Percentiles rank a stretch among this genome's conserved stretches.
phyloP scores from a whole-genome alignment of 345 rosid genomes.

The Lepidium africanum region DNA sequence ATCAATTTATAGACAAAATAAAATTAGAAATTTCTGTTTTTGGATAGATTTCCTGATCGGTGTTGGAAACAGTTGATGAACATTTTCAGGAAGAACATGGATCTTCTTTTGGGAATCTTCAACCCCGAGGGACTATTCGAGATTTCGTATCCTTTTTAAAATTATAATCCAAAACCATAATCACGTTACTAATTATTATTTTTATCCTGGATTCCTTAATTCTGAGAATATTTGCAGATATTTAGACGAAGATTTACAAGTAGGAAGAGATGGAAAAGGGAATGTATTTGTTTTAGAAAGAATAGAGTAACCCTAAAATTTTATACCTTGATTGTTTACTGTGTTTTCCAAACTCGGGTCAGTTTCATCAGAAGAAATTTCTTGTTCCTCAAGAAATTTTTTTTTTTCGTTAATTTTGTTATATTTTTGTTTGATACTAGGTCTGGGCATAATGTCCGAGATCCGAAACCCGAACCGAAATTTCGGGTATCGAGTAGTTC shows the following conservation, averaged over 20 bases:
- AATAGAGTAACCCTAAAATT: slow-evolving; percentile 30
- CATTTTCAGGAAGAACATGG: slow-evolving; percentile 57
- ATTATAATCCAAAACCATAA: background rate
- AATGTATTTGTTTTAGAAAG: slow-evolving; percentile 69
- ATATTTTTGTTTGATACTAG: no score
- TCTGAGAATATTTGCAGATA: slow-evolving; percentile 35
- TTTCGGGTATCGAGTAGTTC: no score
- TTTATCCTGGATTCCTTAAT: slow-evolving; percentile 29
- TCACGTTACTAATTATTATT: background rate
- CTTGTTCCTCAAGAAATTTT: slow-evolving; percentile 13
- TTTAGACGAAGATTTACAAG: slow-evolving; percentile 62
- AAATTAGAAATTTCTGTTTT: background rate
- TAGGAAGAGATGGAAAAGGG: slow-evolving; percentile 80
- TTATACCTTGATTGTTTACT: background rate
- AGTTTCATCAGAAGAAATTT: background rate
- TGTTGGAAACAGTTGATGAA: slow-evolving; percentile 60
- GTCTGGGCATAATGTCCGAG: no score
- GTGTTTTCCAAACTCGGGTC: background rate
- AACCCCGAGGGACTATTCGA: slow-evolving; percentile 86
- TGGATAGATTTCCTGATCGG: background rate
- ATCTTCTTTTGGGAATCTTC: slow-evolving; percentile 61
- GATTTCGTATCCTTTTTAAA: slow-evolving; percentile 64
- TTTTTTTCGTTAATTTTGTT: background rate
- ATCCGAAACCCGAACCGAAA: no score
- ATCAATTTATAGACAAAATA: background rate